Evolutionary conservation across 345 rosid genomes (phyloP).

Genomic region (Citrus medica): DNA sequence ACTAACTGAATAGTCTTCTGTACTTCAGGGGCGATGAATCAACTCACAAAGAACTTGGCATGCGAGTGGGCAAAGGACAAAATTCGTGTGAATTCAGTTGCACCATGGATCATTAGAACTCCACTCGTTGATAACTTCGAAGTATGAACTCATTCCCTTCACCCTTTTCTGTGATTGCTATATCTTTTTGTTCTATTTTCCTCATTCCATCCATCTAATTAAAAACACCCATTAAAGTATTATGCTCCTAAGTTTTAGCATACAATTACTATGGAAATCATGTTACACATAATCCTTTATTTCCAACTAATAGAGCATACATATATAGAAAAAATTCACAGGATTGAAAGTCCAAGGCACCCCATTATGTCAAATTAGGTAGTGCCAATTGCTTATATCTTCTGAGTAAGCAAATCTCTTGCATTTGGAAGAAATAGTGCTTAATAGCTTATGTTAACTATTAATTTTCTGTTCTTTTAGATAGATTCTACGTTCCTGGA

Average conservation of each 20-base stretch:
- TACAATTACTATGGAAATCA: too few relatives aligned
- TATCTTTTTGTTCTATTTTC: too few relatives aligned
- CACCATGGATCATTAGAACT: conserved; percentile 22
- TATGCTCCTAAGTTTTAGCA: too few relatives aligned
- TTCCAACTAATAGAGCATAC: too few relatives aligned
- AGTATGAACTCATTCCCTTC: not conserved
- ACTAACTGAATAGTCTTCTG: not conserved
- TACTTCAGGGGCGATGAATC: conserved; percentile 35
- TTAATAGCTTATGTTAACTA: not conserved
- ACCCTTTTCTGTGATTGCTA: not conserved
- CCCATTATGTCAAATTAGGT: not conserved
- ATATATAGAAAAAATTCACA: too few relatives aligned
- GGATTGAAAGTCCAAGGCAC: too few relatives aligned
- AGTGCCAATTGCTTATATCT: not conserved
- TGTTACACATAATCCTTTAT: too few relatives aligned
- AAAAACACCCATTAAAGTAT: too few relatives aligned
- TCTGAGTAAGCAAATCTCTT: too few relatives aligned
- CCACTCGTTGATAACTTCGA: too few relatives aligned
- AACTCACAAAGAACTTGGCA: conserved; percentile 40
- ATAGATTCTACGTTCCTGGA: not conserved
- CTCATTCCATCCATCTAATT: too few relatives aligned
- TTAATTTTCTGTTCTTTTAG: not conserved
- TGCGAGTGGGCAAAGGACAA: conserved; percentile 50
- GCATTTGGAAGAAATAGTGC: not conserved
- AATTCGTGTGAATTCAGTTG: conserved; percentile 36